Evolutionary conservation across 148 eudicot genomes (phyloP).

Genomic region (Gaultheria prostrata): DNA sequence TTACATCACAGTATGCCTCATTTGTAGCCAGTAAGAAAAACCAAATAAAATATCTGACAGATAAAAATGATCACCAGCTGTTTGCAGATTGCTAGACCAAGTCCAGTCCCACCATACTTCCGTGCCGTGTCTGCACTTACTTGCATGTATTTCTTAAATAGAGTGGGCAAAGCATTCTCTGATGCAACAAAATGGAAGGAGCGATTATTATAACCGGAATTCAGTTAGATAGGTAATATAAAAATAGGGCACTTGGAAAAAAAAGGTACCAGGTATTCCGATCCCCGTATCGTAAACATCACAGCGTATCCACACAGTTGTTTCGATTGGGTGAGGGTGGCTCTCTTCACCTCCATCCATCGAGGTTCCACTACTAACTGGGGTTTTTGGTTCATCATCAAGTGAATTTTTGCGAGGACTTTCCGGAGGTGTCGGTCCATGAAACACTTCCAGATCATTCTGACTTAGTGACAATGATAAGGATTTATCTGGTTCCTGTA

Average conservation of each 20-base stretch:
- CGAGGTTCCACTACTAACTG: conserved; percentile 28
- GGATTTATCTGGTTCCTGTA: background rate
- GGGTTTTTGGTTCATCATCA: conserved; percentile 31
- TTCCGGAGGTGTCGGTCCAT: background rate
- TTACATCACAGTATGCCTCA: background rate
- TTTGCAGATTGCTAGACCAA: conserved; percentile 95
- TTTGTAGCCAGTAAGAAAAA: background rate
- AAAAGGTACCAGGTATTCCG: conserved; percentile 77
- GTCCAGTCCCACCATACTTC: conserved; percentile 96
- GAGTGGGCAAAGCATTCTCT: conserved; percentile 81
- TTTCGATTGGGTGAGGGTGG: conserved; percentile 24
- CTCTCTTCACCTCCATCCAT: conserved; percentile 31
- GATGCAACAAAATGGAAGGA: conserved; percentile 27
- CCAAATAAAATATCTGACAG: background rate
- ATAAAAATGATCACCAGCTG: conserved; percentile 59
- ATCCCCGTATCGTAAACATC: conserved; percentile 95
- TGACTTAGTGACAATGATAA: background rate
- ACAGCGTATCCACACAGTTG: conserved; percentile 80
- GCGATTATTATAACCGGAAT: background rate
- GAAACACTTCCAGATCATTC: background rate
- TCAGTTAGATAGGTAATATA: background rate
- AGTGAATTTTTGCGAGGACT: background rate
- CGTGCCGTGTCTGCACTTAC: conserved; percentile 87
- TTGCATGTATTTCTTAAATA: conserved; percentile 91
- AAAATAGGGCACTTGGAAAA: background rate